Conservation (phyloP, 2,329 filamentous ascomycete genomes). For the Dactylella cylindrospora region DNA sequence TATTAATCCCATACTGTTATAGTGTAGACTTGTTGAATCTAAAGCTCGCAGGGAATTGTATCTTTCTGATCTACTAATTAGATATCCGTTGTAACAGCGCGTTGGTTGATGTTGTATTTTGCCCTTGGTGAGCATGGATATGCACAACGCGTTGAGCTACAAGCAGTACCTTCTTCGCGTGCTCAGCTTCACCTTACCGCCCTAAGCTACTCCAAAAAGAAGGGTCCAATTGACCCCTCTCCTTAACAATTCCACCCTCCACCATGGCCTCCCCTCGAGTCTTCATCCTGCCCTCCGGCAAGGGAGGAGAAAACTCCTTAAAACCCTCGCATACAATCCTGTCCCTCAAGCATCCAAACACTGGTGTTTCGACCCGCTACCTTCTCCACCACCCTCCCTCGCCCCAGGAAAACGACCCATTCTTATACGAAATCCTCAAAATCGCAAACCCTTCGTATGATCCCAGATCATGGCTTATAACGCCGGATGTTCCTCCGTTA, state of each 20-base stretch:
- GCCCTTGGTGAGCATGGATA: constrained; percentile 5
- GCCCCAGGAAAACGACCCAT: constrained; percentile 1
- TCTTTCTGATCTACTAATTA: too few relatives aligned
- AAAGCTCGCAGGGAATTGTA: too few relatives aligned
- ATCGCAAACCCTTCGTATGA: constrained; percentile 59
- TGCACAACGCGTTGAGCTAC: constrained; percentile 31
- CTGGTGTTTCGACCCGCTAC: constrained; percentile 61
- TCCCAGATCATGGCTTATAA: constrained; percentile 65
- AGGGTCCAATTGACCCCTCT: not conserved
- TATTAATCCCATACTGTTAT: too few relatives aligned
- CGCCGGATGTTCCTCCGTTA: constrained; percentile 25
- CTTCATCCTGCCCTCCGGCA: constrained; percentile 63
- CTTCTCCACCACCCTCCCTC: constrained; percentile 60
- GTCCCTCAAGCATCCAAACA: constrained; percentile 63
- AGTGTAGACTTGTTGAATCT: too few relatives aligned
- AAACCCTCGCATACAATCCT: constrained; percentile 60
- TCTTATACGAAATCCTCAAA: constrained; percentile 65
- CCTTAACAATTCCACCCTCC: not conserved
- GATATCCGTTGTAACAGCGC: too few relatives aligned
- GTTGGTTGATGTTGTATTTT: not conserved
- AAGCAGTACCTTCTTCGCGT: not conserved
- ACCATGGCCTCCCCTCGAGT: constrained; percentile 50
- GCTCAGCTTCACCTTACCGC: not conserved
- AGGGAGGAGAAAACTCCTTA: constrained; percentile 48
- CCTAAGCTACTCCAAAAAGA: not conserved